These are phyloP conservation scores for Penicillium sp. DNA, from an alignment of 2,329 filamentous ascomycete genomes.

Conservation along the genomic window DNA sequence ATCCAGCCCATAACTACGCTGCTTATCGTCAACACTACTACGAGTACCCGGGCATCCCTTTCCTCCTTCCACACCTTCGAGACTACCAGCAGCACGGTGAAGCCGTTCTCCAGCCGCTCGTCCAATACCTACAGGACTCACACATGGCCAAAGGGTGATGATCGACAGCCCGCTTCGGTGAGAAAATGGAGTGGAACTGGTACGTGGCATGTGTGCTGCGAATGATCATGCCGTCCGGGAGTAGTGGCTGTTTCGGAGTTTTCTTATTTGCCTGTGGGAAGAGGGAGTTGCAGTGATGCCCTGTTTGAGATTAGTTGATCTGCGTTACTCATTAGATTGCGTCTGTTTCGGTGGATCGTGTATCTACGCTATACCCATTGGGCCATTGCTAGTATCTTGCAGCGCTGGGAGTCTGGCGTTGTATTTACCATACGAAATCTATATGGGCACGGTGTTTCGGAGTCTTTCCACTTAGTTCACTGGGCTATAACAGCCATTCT, in stretches of 20 bases:
- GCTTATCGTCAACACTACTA: slow-evolving; percentile 34
- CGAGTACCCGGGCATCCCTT: slow-evolving; percentile 35
- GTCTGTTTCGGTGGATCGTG: slow-evolving; percentile 5
- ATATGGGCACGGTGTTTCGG: background rate
- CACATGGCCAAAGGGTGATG: slow-evolving; percentile 2
- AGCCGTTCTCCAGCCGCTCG: slow-evolving; percentile 25
- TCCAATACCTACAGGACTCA: slow-evolving; percentile 22
- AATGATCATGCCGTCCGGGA: slow-evolving; percentile 5
- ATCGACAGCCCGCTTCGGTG: slow-evolving; percentile 2
- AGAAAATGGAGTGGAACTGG: slow-evolving; percentile 3
- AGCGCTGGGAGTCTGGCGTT: slow-evolving; percentile 18
- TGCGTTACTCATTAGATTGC: slow-evolving; percentile 9
- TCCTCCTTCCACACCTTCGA: slow-evolving; percentile 36
- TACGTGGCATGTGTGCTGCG: slow-evolving; percentile 16
- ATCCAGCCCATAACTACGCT: slow-evolving; percentile 33
- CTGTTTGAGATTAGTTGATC: slow-evolving; percentile 1
- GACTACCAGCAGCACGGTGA: slow-evolving; percentile 32
- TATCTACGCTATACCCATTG: slow-evolving; percentile 23
- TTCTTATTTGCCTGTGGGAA: slow-evolving; percentile 2
- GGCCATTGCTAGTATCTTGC: slow-evolving; percentile 19
- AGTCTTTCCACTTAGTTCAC: background rate
- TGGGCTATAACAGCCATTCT: background rate
- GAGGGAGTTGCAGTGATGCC: background rate
- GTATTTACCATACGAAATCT: background rate
- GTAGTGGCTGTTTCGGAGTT: slow-evolving; percentile 1